Percentiles rank a stretch among this genome's conserved stretches.
phyloP scores from a whole-genome alignment of 2,329 filamentous ascomycete genomes.

The Microsporum canis region DNA sequence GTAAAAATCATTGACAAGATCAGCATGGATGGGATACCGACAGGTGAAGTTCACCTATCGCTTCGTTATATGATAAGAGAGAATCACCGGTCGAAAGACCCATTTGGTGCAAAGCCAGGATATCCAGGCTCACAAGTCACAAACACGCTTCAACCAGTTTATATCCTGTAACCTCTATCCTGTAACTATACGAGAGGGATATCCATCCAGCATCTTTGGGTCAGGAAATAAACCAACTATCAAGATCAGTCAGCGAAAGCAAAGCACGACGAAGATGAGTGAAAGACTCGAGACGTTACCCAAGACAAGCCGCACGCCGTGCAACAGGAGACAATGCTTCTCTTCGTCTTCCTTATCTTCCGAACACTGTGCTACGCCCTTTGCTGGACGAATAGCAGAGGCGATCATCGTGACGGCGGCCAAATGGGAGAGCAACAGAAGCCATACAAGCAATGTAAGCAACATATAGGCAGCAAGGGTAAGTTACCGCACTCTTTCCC shows the following conservation, averaged over 20 bases:
- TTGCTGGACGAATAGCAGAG: neutral
- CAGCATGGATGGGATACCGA: neutral
- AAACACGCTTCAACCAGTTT: no score
- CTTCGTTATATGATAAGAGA: no score
- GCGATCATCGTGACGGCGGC: neutral
- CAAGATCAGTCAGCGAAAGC: neutral
- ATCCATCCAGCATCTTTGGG: no score
- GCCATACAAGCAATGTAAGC: no score
- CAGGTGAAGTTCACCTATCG: no score
- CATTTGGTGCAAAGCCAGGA: no score
- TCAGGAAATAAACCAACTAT: neutral
- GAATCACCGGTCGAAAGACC: no score
- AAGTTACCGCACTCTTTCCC: no score
- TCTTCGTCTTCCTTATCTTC: neutral
- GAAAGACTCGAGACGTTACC: neutral
- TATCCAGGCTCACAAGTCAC: no score
- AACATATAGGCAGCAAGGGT: neutral
- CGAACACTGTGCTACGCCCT: conserved; percentile 2
- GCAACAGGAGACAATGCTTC: neutral
- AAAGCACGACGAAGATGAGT: neutral
- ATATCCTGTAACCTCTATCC: no score
- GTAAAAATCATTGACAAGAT: neutral
- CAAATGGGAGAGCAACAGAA: neutral
- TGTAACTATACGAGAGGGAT: no score
- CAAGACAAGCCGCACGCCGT: neutral